Base-by-base conservation (phyloP, 2,329 filamentous ascomycete genomes). In the Dothiorella sarmentorum region DNA sequence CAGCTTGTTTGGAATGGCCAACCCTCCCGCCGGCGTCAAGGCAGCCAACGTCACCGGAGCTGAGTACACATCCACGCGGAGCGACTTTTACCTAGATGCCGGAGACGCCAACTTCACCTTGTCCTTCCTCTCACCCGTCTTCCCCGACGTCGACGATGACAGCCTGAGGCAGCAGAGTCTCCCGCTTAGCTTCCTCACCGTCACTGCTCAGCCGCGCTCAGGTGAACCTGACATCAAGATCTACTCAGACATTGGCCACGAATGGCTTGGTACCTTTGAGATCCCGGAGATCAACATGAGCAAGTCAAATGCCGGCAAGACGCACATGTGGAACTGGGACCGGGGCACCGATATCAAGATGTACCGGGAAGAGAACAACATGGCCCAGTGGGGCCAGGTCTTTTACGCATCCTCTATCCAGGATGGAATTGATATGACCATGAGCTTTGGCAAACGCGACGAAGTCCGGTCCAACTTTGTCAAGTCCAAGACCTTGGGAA, bases 61-160 rank as follows among this genome's bases (percentile, higher is more conserved):
- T 1, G 67, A 73, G 45, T 78, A 74, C 64, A 78, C 73, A 0
- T 68, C 75, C 3, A 77, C 75, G 0, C 74, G 76, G 62, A 72
- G 73, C 3, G 62, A 71, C 2, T 77, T 78, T 57, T 70, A 65
- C 13, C 64, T 77, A 13, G 66, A 63, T 26, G 75, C 75, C n/a
- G 73, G 73, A 0, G 24, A 63, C 9, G 69, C 68, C n/a, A 66
- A 55, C 3, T 65, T 78, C 27, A 70, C 65, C 0, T 60, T 78
- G 33, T 75, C 78, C 57, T 78, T 78, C 58, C 73, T 78, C 56
- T 78, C 76, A 7, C 76, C 75, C 0, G 71, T 78, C 4, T 75
- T 73, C 2, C 75, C 75, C 2, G 57, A 31, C 13, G 31, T 38
- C 4, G 57, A 59, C 22, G 57, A 53, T 3, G 68, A 69, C 0